These are phyloP conservation scores for Hypoxylon sp. DNA, from an alignment of 2,329 filamentous ascomycete genomes.

Conservation along the genomic window DNA sequence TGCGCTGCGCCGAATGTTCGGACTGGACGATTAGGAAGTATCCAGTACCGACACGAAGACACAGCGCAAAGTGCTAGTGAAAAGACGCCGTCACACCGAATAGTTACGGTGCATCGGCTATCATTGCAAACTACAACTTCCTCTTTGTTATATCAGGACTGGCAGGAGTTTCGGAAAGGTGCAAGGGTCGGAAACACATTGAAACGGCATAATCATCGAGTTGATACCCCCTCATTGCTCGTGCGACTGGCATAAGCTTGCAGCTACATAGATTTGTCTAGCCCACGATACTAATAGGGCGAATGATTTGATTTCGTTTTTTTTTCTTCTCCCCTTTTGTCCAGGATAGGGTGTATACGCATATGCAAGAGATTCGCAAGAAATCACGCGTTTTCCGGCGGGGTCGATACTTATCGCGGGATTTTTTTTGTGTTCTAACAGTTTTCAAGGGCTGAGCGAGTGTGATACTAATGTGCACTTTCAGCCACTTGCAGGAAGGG, in stretches of 20 bases:
- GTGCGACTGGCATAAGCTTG: slow-evolving; percentile 37
- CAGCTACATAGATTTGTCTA: slow-evolving; percentile 33
- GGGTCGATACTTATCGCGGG: slow-evolving; percentile 39
- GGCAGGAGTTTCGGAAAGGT: slow-evolving; percentile 36
- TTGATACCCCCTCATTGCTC: slow-evolving; percentile 43
- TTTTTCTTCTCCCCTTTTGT: slow-evolving; percentile 18
- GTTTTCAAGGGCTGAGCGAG: slow-evolving; percentile 12
- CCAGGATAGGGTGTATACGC: slow-evolving; percentile 26
- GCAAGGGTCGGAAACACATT: slow-evolving; percentile 25
- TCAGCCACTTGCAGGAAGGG: slow-evolving; percentile 22
- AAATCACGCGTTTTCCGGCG: slow-evolving; percentile 38
- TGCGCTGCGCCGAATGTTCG: slow-evolving; percentile 69
- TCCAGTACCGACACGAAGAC: slow-evolving; percentile 27
- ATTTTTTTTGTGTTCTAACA: slow-evolving; percentile 29
- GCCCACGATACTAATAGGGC: slow-evolving; percentile 37
- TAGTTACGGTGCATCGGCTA: slow-evolving; percentile 37
- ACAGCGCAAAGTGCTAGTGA: slow-evolving; percentile 45
- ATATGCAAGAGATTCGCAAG: slow-evolving; percentile 35
- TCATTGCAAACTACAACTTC: slow-evolving; percentile 31
- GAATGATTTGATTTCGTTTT: slow-evolving; percentile 23
- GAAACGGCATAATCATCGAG: slow-evolving; percentile 38
- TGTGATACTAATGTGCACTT: slow-evolving; percentile 25
- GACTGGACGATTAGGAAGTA: slow-evolving; percentile 64
- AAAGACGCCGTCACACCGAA: slow-evolving; percentile 30
- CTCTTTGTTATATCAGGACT: slow-evolving; percentile 37